Conservation (phyloP, 1,284 basidiomycete genomes). For the Phellinidium pouzarii region DNA sequence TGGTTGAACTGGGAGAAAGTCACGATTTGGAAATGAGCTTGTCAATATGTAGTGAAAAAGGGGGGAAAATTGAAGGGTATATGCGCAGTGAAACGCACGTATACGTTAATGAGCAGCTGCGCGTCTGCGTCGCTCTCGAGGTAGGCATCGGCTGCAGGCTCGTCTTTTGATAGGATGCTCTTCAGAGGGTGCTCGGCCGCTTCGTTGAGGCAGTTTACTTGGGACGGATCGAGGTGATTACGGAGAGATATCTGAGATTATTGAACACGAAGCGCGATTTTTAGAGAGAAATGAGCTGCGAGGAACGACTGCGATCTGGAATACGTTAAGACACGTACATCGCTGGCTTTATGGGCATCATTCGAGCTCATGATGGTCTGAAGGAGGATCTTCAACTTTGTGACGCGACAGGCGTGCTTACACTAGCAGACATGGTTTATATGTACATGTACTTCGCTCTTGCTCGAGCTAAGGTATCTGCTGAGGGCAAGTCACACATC, state of each 20-base stretch:
- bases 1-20: conserved; percentile 63
- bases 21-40: not conserved
- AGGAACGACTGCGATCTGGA: no score
- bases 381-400: not conserved
- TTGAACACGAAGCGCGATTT: no score
- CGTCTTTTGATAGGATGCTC: conserved; percentile 46
- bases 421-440: no score
- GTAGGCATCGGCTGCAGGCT: conserved; percentile 43
- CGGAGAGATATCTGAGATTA: conserved; percentile 7
- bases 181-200: conserved; percentile 51
- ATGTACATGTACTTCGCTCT: no score
- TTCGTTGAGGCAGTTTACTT: conserved; percentile 77
- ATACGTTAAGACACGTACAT: not conserved
- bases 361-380: not conserved
- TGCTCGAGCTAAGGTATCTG: no score
- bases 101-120: conserved; percentile 65
- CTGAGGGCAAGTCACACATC: no score
- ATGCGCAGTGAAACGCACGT: conserved; percentile 35
- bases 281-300: no score
- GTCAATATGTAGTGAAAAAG: no score
- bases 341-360: not conserved
- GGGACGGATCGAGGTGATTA: conserved; percentile 44
- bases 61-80: not conserved
- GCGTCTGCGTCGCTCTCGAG: conserved; percentile 79
- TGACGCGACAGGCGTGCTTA: not conserved